These are phyloP conservation scores for Mycocentrospora acerina DNA, from an alignment of 2,329 filamentous ascomycete genomes.

Conservation along the genomic window DNA sequence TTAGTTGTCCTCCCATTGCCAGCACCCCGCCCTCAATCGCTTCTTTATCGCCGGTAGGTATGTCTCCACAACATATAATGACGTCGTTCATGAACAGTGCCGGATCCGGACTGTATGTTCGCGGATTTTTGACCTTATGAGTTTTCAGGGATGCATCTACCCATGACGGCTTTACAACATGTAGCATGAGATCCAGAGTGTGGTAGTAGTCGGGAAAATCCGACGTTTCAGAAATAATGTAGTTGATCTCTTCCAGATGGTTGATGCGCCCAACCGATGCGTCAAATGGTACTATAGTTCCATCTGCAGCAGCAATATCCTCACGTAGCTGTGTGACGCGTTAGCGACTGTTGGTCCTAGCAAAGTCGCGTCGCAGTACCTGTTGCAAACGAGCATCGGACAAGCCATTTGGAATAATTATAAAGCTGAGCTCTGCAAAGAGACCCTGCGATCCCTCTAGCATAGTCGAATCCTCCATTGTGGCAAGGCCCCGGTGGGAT, in stretches of 20 bases:
- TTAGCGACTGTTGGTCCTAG: slow-evolving; percentile 15
- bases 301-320: slow-evolving; percentile 52
- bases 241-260: slow-evolving; percentile 54
- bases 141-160: slow-evolving; percentile 69
- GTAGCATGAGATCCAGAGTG: slow-evolving; percentile 74
- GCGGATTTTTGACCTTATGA: slow-evolving; percentile 71
- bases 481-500: slow-evolving; percentile 1
- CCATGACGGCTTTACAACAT: slow-evolving; percentile 83
- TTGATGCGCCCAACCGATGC: slow-evolving; percentile 43
- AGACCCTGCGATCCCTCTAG: slow-evolving; percentile 33
- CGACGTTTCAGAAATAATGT: slow-evolving; percentile 74
- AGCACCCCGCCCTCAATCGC: slow-evolving; percentile 87
- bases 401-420: slow-evolving; percentile 48
- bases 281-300: slow-evolving; percentile 47
- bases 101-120: slow-evolving; percentile 88
- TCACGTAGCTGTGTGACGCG: slow-evolving; percentile 46
- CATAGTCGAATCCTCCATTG: slow-evolving; percentile 39
- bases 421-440: slow-evolving; percentile 45
- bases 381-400: slow-evolving; percentile 25
- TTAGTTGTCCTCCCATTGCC: slow-evolving; percentile 84
- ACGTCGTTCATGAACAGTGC: slow-evolving; percentile 87
- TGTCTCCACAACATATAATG: slow-evolving; percentile 76
- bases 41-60: slow-evolving; percentile 85
- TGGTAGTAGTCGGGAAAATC: slow-evolving; percentile 87
- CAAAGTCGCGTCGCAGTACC: slow-evolving; percentile 29